Evolutionary conservation across 495 filamentous ascomycete species (phyloP).

Genomic region (Penicillium ochrochloron): DNA sequence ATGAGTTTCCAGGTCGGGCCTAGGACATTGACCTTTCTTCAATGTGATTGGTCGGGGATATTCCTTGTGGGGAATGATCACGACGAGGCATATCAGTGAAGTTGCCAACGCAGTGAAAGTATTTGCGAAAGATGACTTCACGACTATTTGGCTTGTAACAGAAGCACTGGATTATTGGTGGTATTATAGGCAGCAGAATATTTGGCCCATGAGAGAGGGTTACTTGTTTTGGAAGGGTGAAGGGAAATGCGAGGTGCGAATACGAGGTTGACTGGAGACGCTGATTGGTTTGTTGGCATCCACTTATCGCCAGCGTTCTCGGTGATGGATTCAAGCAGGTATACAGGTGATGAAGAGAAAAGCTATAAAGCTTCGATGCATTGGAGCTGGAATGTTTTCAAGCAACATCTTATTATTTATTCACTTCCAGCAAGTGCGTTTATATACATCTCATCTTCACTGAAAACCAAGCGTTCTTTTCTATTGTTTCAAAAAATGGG

Average conservation of each 20-base stretch:
- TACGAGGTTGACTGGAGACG: constrained; percentile 1
- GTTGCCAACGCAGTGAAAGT: neutral
- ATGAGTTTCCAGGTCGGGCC: no score
- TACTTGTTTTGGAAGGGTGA: neutral
- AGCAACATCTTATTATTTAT: neutral
- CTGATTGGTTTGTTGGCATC: neutral
- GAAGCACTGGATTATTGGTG: neutral
- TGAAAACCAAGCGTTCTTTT: neutral
- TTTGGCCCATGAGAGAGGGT: neutral
- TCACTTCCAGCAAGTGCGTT: neutral
- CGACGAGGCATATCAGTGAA: no score
- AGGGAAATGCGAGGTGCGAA: constrained; percentile 5
- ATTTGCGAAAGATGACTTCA: neutral
- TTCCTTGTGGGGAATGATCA: no score
- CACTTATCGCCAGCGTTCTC: neutral
- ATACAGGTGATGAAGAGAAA: neutral
- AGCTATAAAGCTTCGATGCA: neutral
- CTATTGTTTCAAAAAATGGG: neutral
- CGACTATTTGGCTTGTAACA: neutral
- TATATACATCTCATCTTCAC: neutral
- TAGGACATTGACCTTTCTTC: no score
- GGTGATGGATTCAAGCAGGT: neutral
- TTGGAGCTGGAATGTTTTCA: neutral
- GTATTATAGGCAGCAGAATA: neutral
- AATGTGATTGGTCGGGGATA: no score